Conservation (phyloP, 306 rosid species). For the Prunus mongolica region DNA sequence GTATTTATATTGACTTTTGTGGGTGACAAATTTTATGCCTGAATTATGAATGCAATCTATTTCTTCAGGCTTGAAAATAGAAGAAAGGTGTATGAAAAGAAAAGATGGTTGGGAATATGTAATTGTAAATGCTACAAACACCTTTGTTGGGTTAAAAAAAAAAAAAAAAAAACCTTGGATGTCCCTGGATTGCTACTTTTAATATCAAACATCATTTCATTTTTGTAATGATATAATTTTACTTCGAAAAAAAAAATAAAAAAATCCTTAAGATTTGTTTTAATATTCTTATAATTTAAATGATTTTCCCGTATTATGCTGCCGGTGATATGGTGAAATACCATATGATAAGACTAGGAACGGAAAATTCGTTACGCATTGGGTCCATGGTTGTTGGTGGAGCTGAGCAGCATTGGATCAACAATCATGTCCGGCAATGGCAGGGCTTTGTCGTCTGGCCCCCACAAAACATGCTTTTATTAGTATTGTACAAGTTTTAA, state of each 20-base stretch:
- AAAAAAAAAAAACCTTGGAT: no score
- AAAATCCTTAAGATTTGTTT: no score
- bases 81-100: no score
- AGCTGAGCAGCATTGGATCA: slow-evolving; percentile 19
- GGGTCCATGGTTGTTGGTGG: slow-evolving; percentile 10
- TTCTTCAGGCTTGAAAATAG: no score
- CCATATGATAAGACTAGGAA: background rate
- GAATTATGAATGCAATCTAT: no score
- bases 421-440: slow-evolving; percentile 7
- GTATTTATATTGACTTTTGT: no score
- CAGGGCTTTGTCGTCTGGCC: background rate
- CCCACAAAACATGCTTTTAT: slow-evolving; percentile 13
- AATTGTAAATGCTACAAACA: background rate
- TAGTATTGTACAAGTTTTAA: background rate
- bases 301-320: background rate
- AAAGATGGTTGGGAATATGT: background rate
- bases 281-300: no score
- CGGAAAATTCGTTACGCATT: background rate
- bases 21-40: rapidly evolving
- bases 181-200: no score
- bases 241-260: no score
- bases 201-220: background rate
- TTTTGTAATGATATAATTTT: no score
- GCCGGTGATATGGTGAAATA: background rate
- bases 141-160: background rate